These are phyloP conservation scores for Chrysoporthe cubensis DNA, from an alignment of 2,329 filamentous ascomycete species.

Conservation along the genomic window DNA sequence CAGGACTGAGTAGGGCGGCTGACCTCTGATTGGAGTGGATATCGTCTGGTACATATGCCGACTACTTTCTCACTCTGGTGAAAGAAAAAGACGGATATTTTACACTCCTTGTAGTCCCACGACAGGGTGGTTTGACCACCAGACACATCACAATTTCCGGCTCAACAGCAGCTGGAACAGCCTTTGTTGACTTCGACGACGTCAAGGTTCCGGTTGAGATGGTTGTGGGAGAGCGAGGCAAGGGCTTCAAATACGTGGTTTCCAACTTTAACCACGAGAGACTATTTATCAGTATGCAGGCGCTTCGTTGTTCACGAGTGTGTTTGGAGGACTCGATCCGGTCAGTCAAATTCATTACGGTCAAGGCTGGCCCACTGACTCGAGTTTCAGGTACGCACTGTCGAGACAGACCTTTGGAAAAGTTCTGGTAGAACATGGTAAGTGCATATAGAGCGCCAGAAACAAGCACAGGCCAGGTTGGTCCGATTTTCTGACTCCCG, in stretches of 20 bases:
- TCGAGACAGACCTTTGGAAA: slow-evolving; percentile 31
- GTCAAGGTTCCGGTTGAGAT: slow-evolving; percentile 56
- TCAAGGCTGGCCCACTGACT: not conserved
- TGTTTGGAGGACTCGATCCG: slow-evolving; percentile 54
- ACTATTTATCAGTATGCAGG: slow-evolving; percentile 56
- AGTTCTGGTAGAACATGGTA: slow-evolving; percentile 27
- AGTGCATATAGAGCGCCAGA: not conserved
- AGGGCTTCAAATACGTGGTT: slow-evolving; percentile 47
- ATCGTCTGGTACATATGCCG: slow-evolving; percentile 58
- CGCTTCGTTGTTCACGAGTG: slow-evolving; percentile 58
- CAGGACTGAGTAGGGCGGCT: not conserved
- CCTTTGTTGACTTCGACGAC: slow-evolving; percentile 56
- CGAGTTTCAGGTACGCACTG: slow-evolving; percentile 23
- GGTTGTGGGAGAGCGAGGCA: slow-evolving; percentile 53
- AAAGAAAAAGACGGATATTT: slow-evolving; percentile 52
- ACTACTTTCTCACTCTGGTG: slow-evolving; percentile 60
- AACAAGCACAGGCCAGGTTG: not conserved
- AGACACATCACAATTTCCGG: slow-evolving; percentile 63
- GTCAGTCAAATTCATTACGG: slow-evolving; percentile 35
- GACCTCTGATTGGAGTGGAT: slow-evolving; percentile 53
- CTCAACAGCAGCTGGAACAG: slow-evolving; percentile 62
- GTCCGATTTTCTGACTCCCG: not conserved
- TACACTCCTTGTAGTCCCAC: slow-evolving; percentile 57
- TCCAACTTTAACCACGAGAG: slow-evolving; percentile 57
- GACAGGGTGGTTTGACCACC: slow-evolving; percentile 50